These are phyloP conservation scores for Verticillium tricorpus DNA, from an alignment of 2,329 filamentous ascomycete genomes.

Conservation along the genomic window DNA sequence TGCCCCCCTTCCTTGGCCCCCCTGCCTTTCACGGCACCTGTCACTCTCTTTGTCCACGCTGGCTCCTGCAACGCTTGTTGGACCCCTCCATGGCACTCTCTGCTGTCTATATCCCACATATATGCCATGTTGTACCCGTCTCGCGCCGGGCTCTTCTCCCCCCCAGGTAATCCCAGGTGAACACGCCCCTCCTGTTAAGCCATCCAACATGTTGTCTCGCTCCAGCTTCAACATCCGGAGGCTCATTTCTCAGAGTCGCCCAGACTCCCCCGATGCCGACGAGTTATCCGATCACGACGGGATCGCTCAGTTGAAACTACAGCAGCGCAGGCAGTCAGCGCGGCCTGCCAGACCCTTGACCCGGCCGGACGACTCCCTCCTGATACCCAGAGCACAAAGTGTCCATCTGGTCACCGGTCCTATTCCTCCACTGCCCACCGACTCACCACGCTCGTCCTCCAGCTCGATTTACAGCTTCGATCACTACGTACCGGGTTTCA, in stretches of 20 bases:
- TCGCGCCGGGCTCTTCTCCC: conserved; percentile 13
- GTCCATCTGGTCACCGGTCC: conserved; percentile 32
- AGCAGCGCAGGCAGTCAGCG: neutral
- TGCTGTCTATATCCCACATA: conserved; percentile 7
- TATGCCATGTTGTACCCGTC: conserved; percentile 18
- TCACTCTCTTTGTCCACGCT: neutral
- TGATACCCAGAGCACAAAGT: conserved; percentile 32
- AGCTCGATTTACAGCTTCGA: conserved; percentile 43
- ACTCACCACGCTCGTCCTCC: conserved; percentile 33
- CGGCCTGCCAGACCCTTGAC: neutral
- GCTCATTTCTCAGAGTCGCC: conserved; percentile 31
- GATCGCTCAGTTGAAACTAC: conserved; percentile 10
- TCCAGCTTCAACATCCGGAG: conserved; percentile 38
- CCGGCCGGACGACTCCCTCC: conserved; percentile 18
- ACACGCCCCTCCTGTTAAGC: neutral
- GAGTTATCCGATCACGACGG: conserved; percentile 10
- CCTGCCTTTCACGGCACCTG: conserved; percentile 4
- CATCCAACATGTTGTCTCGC: conserved; percentile 34
- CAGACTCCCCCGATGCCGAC: conserved; percentile 7
- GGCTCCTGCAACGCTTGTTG: conserved; percentile 3
- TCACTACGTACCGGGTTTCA: conserved; percentile 10
- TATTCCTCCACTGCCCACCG: conserved; percentile 31
- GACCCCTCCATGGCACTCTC: neutral
- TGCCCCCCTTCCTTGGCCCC: conserved; percentile 3
- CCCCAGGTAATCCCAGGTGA: conserved; percentile 7